phyloP scores from a whole-genome alignment of 2,329 filamentous ascomycete genomes.

The Phaeosphaeriaceae sp. region DNA sequence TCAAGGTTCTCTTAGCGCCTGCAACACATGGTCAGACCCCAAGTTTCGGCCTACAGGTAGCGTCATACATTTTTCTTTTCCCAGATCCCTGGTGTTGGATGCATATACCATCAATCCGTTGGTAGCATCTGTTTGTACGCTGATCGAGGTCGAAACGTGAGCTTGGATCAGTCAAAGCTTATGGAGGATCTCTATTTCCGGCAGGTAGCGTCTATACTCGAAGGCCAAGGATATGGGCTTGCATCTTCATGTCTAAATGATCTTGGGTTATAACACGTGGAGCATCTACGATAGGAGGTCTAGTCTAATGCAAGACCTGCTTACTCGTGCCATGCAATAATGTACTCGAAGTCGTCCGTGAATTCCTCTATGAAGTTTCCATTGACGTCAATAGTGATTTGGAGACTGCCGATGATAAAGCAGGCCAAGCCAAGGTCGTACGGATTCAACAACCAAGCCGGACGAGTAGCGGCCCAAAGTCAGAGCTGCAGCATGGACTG shows the following conservation, averaged over 20 bases:
- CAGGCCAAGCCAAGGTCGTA: background rate
- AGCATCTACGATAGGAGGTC: background rate
- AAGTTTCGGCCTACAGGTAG: background rate
- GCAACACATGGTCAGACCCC: background rate
- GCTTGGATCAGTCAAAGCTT: background rate
- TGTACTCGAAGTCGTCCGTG: background rate
- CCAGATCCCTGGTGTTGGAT: background rate
- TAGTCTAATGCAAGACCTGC: background rate
- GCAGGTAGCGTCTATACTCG: background rate
- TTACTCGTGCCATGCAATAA: background rate
- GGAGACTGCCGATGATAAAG: background rate
- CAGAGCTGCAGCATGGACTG: background rate
- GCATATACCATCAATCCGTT: background rate
- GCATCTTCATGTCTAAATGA: background rate
- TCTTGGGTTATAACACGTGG: background rate
- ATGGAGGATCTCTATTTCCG: background rate
- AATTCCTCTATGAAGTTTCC: background rate
- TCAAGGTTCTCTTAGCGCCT: constrained; percentile 18
- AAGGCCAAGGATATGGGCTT: background rate
- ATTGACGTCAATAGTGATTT: background rate
- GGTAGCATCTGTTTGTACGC: background rate
- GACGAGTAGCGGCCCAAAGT: background rate
- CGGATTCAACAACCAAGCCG: background rate
- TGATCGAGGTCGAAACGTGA: background rate
- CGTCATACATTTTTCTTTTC: background rate